Evolutionary conservation across 139 green algal genomes (phyloP).

Genomic region (Haematococcus lacustris): DNA sequence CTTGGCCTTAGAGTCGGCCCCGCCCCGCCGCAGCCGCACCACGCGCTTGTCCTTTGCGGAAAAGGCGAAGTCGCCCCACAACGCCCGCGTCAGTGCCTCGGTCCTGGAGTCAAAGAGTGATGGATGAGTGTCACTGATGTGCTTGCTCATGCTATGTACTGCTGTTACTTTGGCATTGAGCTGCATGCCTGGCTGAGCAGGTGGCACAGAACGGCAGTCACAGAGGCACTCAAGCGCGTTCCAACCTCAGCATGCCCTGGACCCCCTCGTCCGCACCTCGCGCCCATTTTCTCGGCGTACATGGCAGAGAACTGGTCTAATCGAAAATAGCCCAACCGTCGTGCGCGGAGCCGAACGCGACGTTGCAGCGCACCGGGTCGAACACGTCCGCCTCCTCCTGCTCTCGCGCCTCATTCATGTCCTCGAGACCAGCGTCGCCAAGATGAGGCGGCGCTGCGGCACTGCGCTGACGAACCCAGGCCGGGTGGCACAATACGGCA

Average conservation of each 20-base stretch:
- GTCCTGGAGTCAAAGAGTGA: constrained; percentile 8
- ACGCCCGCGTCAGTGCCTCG: constrained; percentile 29
- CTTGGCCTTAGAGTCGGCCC: constrained; percentile 40
- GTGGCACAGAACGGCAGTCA: background rate
- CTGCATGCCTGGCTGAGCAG: too few relatives aligned
- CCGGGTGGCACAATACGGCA: too few relatives aligned
- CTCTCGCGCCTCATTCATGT: too few relatives aligned
- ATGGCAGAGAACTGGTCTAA: constrained; percentile 82
- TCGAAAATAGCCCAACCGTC: constrained; percentile 94
- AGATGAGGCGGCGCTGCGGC: too few relatives aligned
- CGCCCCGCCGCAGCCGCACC: constrained; percentile 22
- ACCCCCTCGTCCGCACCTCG: too few relatives aligned
- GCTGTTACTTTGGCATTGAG: too few relatives aligned
- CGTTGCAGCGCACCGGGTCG: constrained; percentile 77
- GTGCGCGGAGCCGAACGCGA: constrained; percentile 84
- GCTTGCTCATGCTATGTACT: too few relatives aligned
- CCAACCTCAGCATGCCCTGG: too few relatives aligned
- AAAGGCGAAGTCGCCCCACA: constrained; percentile 90
- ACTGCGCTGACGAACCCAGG: too few relatives aligned
- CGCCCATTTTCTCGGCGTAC: constrained; percentile 83
- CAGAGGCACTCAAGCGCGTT: too few relatives aligned
- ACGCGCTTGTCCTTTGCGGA: constrained; percentile 86
- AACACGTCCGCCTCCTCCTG: constrained; percentile 62
- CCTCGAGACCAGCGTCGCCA: too few relatives aligned
- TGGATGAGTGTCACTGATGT: too few relatives aligned